Percentiles rank a stretch among this genome's conserved stretches.
Conservation (phyloP, 2,329 filamentous ascomycete genomes). For the Monilinia vaccinii-corymbosi region DNA sequence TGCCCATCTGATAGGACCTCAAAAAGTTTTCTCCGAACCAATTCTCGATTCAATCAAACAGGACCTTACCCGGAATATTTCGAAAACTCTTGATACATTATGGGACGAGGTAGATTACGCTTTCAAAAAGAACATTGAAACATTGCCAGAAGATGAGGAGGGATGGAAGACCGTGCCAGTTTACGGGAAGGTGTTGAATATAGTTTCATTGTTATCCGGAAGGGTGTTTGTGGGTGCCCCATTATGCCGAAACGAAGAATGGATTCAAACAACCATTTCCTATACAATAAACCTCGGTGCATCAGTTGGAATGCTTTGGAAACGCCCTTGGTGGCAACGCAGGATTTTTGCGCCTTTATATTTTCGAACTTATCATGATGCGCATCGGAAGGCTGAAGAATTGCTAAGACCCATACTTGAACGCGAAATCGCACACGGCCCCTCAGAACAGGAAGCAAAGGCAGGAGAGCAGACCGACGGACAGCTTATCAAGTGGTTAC, state of each 20-base stretch:
- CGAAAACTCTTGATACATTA: slow-evolving; percentile 15
- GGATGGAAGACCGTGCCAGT: slow-evolving; percentile 26
- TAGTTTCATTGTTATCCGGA: slow-evolving; percentile 34
- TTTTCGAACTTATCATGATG: neutral
- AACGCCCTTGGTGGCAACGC: neutral
- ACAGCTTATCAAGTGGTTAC: neutral
- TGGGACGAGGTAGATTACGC: slow-evolving; percentile 22
- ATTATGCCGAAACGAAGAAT: slow-evolving; percentile 23
- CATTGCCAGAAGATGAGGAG: slow-evolving; percentile 18
- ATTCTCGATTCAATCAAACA: slow-evolving; percentile 15
- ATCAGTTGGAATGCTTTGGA: neutral
- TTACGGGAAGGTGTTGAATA: slow-evolving; percentile 30
- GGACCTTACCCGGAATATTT: slow-evolving; percentile 23
- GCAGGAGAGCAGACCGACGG: neutral
- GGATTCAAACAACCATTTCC: slow-evolving; percentile 17
- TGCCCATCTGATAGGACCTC: neutral
- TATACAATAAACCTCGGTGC: slow-evolving; percentile 11
- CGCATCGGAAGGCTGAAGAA: neutral
- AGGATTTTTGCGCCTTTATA: slow-evolving; percentile 1
- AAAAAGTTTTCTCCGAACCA: slow-evolving; percentile 1
- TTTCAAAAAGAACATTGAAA: slow-evolving; percentile 15
- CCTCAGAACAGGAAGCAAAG: neutral
- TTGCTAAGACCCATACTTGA: neutral
- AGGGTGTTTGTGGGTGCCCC: slow-evolving; percentile 23
- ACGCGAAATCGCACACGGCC: neutral